Evolutionary conservation across 805 yeast species (phyloP).

Genomic region (Metschnikowia santaceciliae): DNA sequence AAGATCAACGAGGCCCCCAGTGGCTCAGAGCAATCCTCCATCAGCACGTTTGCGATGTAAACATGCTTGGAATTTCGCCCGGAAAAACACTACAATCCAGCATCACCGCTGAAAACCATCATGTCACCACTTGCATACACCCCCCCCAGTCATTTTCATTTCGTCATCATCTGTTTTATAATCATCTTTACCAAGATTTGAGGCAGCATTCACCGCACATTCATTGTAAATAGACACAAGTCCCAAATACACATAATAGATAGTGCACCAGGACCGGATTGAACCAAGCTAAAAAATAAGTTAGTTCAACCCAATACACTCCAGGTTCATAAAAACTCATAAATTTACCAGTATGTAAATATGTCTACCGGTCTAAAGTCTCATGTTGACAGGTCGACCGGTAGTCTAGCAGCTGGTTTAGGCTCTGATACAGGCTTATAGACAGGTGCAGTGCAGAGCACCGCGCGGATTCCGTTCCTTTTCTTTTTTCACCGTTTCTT

Average conservation of each 20-base stretch:
- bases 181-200: neutral
- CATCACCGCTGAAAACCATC: neutral
- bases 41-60: slow-evolving; percentile 3
- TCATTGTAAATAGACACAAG: slow-evolving; percentile 1
- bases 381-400: too few species aligned
- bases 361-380: neutral
- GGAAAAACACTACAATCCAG: neutral
- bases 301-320: neutral
- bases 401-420: too few species aligned
- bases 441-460: neutral
- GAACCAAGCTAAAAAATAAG: neutral
- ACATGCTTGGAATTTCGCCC: neutral
- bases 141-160: slow-evolving; percentile 4
- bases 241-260: neutral
- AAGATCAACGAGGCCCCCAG: slow-evolving; percentile 46
- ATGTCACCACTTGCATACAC: slow-evolving; percentile 3
- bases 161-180: slow-evolving; percentile 3
- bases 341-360: neutral
- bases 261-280: neutral
- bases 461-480: neutral
- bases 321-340: neutral
- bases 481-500: neutral
- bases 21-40: slow-evolving; percentile 4
- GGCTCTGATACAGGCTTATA: neutral
- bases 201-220: slow-evolving; percentile 2